Evolutionary conservation across 768 basidiomycete species (phyloP).

Genomic region (Mycena polygramma): DNA sequence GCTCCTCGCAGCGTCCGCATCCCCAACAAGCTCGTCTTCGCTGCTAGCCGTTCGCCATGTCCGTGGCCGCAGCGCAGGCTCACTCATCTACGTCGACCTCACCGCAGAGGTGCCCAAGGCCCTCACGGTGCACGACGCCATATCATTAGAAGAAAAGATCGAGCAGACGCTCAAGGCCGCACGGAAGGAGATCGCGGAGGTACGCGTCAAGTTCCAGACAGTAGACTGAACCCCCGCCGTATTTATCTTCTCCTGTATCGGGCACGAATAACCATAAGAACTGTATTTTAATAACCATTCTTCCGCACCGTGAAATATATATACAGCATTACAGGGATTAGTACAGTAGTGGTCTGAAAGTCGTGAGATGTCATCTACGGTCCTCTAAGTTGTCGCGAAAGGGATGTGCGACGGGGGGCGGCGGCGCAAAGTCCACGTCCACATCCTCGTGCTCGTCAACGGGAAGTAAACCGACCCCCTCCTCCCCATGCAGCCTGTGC

Average conservation of each 20-base stretch:
- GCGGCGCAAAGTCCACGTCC: conserved; percentile 35
- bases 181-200: conserved; percentile 79
- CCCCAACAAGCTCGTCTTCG: conserved; percentile 39
- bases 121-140: conserved; percentile 70
- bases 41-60: conserved; percentile 66
- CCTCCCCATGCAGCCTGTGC: conserved; percentile 48
- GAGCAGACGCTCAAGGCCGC: conserved; percentile 64
- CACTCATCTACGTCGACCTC: conserved; percentile 87
- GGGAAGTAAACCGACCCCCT: conserved; percentile 59
- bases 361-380: conserved; percentile 8
- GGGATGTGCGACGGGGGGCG: conserved; percentile 8
- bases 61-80: conserved; percentile 84
- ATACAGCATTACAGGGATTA: conserved; percentile 25
- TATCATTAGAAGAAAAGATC: conserved; percentile 74
- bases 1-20: conserved; percentile 54
- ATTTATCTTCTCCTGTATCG: conserved; percentile 20
- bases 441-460: conserved; percentile 51
- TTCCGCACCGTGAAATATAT: not conserved
- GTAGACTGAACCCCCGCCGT: conserved; percentile 40
- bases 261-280: conserved; percentile 7
- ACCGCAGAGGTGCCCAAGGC: conserved; percentile 74
- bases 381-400: conserved; percentile 20
- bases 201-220: conserved; percentile 73
- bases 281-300: conserved; percentile 21
- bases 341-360: conserved; percentile 16